Evolutionary conservation across 1,284 basidiomycete genomes (phyloP).

Genomic region (Boletellus deceptivus): DNA sequence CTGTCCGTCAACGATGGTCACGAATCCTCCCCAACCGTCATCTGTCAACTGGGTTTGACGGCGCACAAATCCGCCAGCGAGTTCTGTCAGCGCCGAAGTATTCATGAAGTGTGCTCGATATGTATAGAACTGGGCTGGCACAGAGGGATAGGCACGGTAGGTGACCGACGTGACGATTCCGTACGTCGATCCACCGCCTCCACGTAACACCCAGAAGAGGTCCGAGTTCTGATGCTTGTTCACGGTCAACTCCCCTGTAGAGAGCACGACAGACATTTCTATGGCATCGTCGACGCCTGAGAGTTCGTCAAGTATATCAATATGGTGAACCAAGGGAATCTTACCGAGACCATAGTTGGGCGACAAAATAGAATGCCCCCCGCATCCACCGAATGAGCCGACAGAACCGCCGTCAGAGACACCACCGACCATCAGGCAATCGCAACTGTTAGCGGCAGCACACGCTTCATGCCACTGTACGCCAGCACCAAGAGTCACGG

Average conservation of each 20-base stretch:
- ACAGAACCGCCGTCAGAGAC: constrained; percentile 33
- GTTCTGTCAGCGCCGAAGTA: constrained; percentile 4
- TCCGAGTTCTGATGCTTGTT: constrained; percentile 18
- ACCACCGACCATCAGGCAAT: constrained; percentile 38
- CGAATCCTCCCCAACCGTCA: constrained; percentile 24
- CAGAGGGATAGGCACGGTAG: constrained; percentile 30
- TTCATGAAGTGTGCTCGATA: constrained; percentile 28
- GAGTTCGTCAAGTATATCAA: background rate
- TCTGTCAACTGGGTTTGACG: constrained; percentile 7
- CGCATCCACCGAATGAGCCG: constrained; percentile 42
- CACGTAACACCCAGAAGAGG: constrained; percentile 48
- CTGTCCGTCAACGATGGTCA: too few relatives aligned
- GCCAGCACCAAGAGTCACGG: constrained; percentile 44
- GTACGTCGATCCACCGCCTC: too few relatives aligned
- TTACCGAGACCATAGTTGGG: constrained; percentile 45
- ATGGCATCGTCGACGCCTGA: constrained; percentile 44
- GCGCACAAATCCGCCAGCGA: background rate
- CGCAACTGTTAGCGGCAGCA: constrained; percentile 34
- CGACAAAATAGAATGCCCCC: constrained; percentile 43
- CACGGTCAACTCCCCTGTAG: constrained; percentile 11
- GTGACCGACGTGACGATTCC: constrained; percentile 23
- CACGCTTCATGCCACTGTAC: constrained; percentile 48
- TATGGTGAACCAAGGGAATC: background rate
- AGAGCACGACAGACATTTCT: constrained; percentile 17
- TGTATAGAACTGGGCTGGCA: constrained; percentile 28